Evolutionary conservation across 345 rosid species (phyloP), one percentile per base, ranked within the genome.

Genomic region (Laguncularia racemosa): DNA sequence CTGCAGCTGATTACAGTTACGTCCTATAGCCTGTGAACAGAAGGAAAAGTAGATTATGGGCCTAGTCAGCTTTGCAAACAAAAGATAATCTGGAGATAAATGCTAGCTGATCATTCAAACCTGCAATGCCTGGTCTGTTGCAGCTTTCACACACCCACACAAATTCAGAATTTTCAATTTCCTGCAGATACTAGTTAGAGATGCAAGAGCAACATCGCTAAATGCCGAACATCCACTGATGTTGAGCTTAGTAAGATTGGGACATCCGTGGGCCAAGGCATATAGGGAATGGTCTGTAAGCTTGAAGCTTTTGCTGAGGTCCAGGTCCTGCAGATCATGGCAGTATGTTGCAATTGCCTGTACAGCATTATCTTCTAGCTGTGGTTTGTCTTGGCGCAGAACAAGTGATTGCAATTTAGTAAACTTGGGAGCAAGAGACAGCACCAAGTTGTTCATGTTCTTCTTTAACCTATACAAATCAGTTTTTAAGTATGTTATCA

Each of bases 271-370:
- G 65, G 97, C 96, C 62, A 89, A 64, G 0, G 87, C 84, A 73
- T 71, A 68, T 45, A 93, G 74, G 38, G 97, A 82, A 55, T 56
- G 60, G 59, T 87, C 97, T 17, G 76, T 78, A 19, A 93, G 96
- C 70, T 71, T 93, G 70, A 85, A 87, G 82, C 99, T 93, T 78
- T 87, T 93, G 78, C 99, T 93, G 38, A 93, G 90, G 67, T 93
- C 99, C 68, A 93, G 83, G 55, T 82, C 95, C 75, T 72, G 87
- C 69, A 93, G 68, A 64, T 89, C 96, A 68, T 68, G 89, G 59
- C 99, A 93, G 71, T 70, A 68, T 57, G 62, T 81, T 55, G 97
- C 89, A 62, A 93, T 82, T n/a, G 82, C 74, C 71, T 85, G 85
- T 28, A 93, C 80, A 14, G 96, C 90, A 64, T 68, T 68, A 63